Percentiles rank a stretch among this genome's conserved stretches.
Evolutionary conservation across 2,329 filamentous ascomycete species (phyloP).

Genomic region (Claviceps africana): DNA sequence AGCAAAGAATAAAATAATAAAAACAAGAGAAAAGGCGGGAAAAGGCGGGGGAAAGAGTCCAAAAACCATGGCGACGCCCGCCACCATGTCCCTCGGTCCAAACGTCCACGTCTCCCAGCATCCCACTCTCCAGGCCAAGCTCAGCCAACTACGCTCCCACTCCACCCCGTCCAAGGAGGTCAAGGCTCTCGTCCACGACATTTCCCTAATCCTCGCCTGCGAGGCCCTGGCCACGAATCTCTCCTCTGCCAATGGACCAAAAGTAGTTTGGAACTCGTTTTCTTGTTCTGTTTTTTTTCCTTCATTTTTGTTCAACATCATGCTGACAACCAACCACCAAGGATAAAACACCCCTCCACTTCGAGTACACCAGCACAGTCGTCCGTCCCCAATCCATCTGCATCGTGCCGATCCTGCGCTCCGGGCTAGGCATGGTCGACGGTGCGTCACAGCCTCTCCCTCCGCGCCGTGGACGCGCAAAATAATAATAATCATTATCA

Average conservation of each 20-base stretch:
- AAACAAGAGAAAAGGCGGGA: no score
- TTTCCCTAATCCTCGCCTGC: conserved; percentile 65
- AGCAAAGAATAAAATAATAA: no score
- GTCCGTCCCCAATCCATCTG: conserved; percentile 55
- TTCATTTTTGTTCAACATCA: background rate
- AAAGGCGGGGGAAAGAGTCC: no score
- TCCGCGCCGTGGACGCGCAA: no score
- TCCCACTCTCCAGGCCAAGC: conserved; percentile 75
- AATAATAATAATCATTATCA: no score
- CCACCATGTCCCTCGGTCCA: conserved; percentile 29
- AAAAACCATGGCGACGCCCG: background rate
- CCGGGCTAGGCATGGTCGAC: conserved; percentile 82
- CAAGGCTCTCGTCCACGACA: conserved; percentile 72
- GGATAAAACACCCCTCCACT: conserved; percentile 68
- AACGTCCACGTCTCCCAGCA: conserved; percentile 71
- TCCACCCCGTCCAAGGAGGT: conserved; percentile 59
- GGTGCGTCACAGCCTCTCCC: conserved; percentile 34
- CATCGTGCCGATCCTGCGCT: conserved; percentile 84
- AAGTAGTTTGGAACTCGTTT: conserved; percentile 33
- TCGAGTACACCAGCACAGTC: conserved; percentile 52
- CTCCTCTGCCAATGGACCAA: conserved; percentile 41
- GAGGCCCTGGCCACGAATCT: conserved; percentile 63
- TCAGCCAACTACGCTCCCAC: conserved; percentile 73
- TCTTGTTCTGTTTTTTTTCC: background rate
- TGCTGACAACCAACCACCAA: conserved; percentile 20